Base-by-base conservation (phyloP, 805 yeast genomes). In the Hanseniaspora taiwanica region DNA sequence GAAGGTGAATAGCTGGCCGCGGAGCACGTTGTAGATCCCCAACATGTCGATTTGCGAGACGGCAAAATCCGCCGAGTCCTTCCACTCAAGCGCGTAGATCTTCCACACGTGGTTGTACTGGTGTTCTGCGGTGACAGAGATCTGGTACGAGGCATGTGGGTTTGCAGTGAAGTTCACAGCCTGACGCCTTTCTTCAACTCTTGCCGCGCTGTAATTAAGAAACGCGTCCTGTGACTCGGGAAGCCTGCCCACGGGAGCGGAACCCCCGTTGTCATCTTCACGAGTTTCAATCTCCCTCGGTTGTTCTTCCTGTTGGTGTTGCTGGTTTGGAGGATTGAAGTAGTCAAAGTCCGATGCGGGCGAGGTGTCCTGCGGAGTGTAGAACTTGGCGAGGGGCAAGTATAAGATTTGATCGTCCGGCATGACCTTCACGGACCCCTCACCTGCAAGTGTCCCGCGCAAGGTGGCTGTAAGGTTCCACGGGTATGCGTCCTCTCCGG, bases 1-100 rank as follows among this genome's bases (percentile, higher is more conserved):
- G 16, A 72, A 52, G 0, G 77, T 66, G 13, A 81, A 61, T 3
- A 81, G 54, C 39, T 81, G 64, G 1, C 93, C 93, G 1, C 74
- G 60, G 17, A 25, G n/a, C 5, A 25, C 29, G 10, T 25, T 25
- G 29, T 25, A 25, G n/a, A 25, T 25, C 10, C 29, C 29, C 9
- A 25, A 12, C 29, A 25, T 25, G 5, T 13, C 14, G n/a, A 25
- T 13, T 14, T 25, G 29, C 5, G 10, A 12, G 5, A 4, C n/a
- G 5, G 29, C 10, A 25, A 25, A 14, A 14, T 25, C 29, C 29
- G 5, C n/a, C n/a, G 29, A 25, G 9, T 25, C 29, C n/a, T 25
- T 25, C 14, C 10, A 25, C 5, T 25, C 29, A 13, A 25, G n/a
- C 5, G 5, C n/a, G 10, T 25, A 25, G n/a, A 25, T 4, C 10